Evolutionary conservation across 129 eudicot species (phyloP).

Genomic region (Flaveria linearis): DNA sequence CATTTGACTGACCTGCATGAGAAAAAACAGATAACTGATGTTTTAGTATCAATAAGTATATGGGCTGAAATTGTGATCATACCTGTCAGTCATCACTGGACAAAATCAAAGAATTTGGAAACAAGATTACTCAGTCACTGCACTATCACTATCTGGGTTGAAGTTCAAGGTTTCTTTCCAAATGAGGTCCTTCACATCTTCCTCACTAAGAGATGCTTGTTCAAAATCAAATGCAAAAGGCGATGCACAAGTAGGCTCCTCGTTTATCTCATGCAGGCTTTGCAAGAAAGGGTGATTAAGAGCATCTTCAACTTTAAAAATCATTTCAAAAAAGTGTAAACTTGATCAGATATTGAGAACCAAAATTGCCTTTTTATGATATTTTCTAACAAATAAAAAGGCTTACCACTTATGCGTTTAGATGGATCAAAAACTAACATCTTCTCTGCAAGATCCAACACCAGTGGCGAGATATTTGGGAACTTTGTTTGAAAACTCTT

Average conservation of each 20-base stretch:
- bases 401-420: slow-evolving; percentile 81
- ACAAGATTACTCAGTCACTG: slow-evolving; percentile 22
- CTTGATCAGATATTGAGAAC: slow-evolving; percentile 16
- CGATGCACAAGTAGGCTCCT: slow-evolving; percentile 83
- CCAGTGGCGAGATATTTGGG: slow-evolving; percentile 69
- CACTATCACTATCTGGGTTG: slow-evolving; percentile 53
- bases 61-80: not conserved
- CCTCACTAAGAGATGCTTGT: slow-evolving; percentile 71
- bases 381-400: not conserved
- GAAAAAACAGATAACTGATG: not conserved
- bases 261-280: slow-evolving; percentile 90
- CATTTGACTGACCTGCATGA: not conserved
- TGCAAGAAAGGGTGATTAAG: slow-evolving; percentile 74
- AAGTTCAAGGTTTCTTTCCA: slow-evolving; percentile 72
- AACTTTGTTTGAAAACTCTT: slow-evolving; percentile 57
- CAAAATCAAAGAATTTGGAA: not conserved
- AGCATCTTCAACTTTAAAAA: slow-evolving; percentile 72
- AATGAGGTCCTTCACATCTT: slow-evolving; percentile 84
- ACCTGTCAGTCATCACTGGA: not conserved
- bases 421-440: slow-evolving; percentile 94
- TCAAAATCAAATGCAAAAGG: slow-evolving; percentile 85
- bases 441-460: slow-evolving; percentile 82
- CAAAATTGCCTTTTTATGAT: not conserved
- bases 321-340: slow-evolving; percentile 17
- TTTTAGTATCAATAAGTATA: not conserved